Percentiles rank a stretch among this genome's conserved stretches.
Conservation (phyloP, 2,329 filamentous ascomycete genomes). For the Colletotrichum truncatum region DNA sequence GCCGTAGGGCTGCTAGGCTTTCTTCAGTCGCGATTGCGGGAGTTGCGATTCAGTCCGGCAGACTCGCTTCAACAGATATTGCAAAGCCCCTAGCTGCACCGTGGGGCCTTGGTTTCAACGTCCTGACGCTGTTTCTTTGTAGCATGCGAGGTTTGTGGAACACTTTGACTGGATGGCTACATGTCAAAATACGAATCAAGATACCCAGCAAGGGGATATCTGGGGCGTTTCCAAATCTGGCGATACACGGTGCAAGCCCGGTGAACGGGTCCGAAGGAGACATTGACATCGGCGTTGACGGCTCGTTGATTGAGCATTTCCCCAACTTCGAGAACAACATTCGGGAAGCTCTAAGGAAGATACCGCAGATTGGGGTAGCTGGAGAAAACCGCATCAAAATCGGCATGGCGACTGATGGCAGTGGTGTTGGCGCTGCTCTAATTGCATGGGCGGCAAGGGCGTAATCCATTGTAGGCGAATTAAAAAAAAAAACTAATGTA, state of each 20-base stretch:
- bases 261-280: conserved; percentile 50
- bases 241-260: fast-evolving
- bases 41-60: conserved; percentile 33
- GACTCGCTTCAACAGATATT: not conserved
- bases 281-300: conserved; percentile 75
- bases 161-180: not conserved
- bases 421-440: conserved; percentile 76
- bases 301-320: conserved; percentile 77
- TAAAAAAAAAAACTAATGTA: not conserved
- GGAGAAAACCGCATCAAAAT: conserved; percentile 75
- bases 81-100: not conserved
- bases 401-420: conserved; percentile 78
- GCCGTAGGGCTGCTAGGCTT: conserved; percentile 32
- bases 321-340: conserved; percentile 74
- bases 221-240: not conserved
- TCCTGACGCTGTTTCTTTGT: not conserved
- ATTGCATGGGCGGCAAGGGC: conserved; percentile 57
- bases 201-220: not conserved
- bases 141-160: conserved; percentile 5
- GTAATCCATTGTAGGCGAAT: not conserved
- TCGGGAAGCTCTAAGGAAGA: conserved; percentile 69
- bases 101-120: not conserved
- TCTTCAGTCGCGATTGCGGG: conserved; percentile 35
- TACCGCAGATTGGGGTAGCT: conserved; percentile 65
- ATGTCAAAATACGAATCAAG: not conserved